Evolutionary conservation across 108 stramenopile genomes (phyloP).

Genomic region (Pseudonitzschia multiseries): DNA sequence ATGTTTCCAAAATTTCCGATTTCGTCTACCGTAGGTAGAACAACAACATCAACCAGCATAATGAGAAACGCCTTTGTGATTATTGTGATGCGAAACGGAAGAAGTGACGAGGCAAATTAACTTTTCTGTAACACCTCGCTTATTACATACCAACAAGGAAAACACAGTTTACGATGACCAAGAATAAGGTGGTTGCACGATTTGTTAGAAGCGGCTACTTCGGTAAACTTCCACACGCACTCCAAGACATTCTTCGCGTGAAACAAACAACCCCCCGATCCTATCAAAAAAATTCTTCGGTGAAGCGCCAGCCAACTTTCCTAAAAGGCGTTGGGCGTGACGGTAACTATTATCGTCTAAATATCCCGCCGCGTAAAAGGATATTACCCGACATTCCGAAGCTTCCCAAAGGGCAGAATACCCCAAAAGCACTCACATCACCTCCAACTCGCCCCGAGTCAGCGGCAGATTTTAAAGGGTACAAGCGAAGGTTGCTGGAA

Average conservation of each 20-base stretch:
- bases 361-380: conserved; percentile 27
- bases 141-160: neutral
- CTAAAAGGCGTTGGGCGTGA: conserved; percentile 34
- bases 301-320: conserved; percentile 21
- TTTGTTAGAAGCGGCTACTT: conserved; percentile 6
- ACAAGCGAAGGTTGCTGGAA: conserved; percentile 7
- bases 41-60: too few relatives aligned
- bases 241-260: conserved; percentile 25
- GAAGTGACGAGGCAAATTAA: too few relatives aligned
- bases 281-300: neutral
- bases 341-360: conserved; percentile 42
- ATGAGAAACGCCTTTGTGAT: too few relatives aligned
- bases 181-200: conserved; percentile 1
- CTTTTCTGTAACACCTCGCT: neutral
- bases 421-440: conserved; percentile 26
- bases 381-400: conserved; percentile 24
- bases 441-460: conserved; percentile 16
- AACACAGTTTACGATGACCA: neutral
- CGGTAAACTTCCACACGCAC: conserved; percentile 15
- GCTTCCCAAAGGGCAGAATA: conserved; percentile 17
- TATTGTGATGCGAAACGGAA: too few relatives aligned
- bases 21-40: too few relatives aligned
- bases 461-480: neutral
- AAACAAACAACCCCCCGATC: neutral
- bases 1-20: too few relatives aligned